Percentiles rank a stretch among this genome's conserved stretches.
phyloP scores from a whole-genome alignment of 1,139 yeast species.

The Kluyveromyces marxianus region DNA sequence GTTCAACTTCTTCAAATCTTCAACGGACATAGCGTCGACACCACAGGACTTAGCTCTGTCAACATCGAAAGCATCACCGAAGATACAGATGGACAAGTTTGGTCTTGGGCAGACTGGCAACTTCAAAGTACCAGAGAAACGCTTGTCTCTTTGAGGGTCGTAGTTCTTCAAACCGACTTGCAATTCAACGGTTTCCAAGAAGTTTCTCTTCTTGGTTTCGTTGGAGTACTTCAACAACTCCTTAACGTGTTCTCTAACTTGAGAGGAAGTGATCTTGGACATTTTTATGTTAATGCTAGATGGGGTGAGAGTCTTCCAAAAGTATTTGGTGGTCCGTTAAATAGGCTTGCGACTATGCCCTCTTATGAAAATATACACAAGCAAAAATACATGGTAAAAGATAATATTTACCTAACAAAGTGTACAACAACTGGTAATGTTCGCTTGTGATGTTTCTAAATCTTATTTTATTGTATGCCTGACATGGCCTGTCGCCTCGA shows the following conservation, averaged over 20 bases:
- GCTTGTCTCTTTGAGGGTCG: slow-evolving; percentile 99
- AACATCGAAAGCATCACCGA: slow-evolving; percentile 99
- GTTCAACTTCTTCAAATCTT: slow-evolving; percentile 99
- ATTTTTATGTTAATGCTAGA: slow-evolving; percentile 34
- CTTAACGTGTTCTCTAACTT: slow-evolving; percentile 96
- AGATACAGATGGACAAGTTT: slow-evolving; percentile 99
- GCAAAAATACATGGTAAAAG: background rate
- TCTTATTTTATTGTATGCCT: no score
- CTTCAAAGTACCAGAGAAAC: slow-evolving; percentile 99
- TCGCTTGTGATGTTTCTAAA: no score
- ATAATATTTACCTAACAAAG: background rate
- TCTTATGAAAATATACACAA: background rate
- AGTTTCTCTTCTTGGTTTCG: slow-evolving; percentile 99
- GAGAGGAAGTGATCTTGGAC: slow-evolving; percentile 91
- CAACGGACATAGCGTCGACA: slow-evolving; percentile 99
- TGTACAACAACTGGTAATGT: background rate
- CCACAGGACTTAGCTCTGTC: slow-evolving; percentile 99
- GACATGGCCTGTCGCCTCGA: no score
- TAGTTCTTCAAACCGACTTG: slow-evolving; percentile 99
- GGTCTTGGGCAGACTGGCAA: slow-evolving; percentile 99
- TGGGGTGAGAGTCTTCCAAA: slow-evolving; percentile 58
- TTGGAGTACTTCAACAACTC: slow-evolving; percentile 83
- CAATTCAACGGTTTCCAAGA: slow-evolving; percentile 99
- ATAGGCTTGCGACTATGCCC: slow-evolving; percentile 30
- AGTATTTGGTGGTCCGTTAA: slow-evolving; percentile 36